phyloP scores from a whole-genome alignment of 345 rosid species.

The Lepidium sativum region DNA sequence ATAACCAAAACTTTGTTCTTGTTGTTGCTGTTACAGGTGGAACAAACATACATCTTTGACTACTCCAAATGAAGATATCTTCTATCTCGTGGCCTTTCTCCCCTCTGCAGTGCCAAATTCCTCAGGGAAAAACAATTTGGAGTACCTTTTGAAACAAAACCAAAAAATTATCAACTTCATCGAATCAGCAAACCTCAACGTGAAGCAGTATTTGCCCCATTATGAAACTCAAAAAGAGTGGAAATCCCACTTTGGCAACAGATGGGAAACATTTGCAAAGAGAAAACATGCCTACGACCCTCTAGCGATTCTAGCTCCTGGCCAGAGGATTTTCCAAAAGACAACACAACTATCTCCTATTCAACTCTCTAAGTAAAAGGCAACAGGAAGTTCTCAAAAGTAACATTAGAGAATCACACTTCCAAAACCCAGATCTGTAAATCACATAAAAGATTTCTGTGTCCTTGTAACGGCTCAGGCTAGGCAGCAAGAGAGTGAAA shows the following conservation, averaged over 20 bases:
- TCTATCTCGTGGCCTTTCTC: conserved; percentile 73
- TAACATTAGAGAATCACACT: conserved; percentile 1
- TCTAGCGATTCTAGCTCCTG: conserved; percentile 76
- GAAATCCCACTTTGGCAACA: conserved; percentile 64
- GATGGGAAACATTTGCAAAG: conserved; percentile 57
- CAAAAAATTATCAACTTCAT: conserved; percentile 50
- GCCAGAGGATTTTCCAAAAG: conserved; percentile 71
- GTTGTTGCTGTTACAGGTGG: conserved; percentile 57
- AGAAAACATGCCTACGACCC: conserved; percentile 74
- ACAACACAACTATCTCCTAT: conserved; percentile 25
- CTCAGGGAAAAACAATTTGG: conserved; percentile 45
- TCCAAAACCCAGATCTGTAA: conserved; percentile 30
- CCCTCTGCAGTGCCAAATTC: conserved; percentile 67
- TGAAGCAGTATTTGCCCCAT: conserved; percentile 76
- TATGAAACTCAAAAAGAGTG: conserved; percentile 61
- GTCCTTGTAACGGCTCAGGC: conserved; percentile 16
- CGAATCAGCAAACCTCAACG: conserved; percentile 29
- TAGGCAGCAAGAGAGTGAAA: conserved; percentile 20
- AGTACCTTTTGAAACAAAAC: conserved; percentile 49
- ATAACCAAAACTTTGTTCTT: background rate
- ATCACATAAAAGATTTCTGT: conserved; percentile 14
- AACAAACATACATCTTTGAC: conserved; percentile 57
- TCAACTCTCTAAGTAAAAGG: conserved; percentile 13
- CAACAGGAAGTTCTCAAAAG: background rate
- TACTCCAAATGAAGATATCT: conserved; percentile 67